These are phyloP conservation scores for Zizania latifolia DNA, from an alignment of 176 grass and related monocot species.

Conservation along the genomic window DNA sequence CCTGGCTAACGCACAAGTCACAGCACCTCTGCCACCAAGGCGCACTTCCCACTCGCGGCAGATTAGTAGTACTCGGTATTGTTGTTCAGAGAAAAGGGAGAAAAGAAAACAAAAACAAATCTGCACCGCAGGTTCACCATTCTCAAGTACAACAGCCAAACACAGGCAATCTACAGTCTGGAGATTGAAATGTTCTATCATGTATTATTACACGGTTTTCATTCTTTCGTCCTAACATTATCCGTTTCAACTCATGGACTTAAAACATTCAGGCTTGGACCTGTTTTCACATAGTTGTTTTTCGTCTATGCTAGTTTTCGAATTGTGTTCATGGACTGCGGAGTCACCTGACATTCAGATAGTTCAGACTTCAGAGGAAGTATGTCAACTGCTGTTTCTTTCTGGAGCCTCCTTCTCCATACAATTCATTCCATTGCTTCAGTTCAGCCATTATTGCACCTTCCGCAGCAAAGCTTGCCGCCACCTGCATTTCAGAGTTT, in stretches of 20 bases:
- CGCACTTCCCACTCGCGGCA: no score
- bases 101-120: neutral
- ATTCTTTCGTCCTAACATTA: slow-evolving; percentile 1
- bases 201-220: neutral
- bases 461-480: slow-evolving; percentile 74
- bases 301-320: slow-evolving; percentile 29
- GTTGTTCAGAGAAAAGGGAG: neutral
- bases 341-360: neutral
- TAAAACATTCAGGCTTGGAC: neutral
- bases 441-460: slow-evolving; percentile 83
- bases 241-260: neutral
- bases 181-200: slow-evolving; percentile 3
- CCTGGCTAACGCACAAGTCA: no score
- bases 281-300: slow-evolving; percentile 27
- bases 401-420: slow-evolving; percentile 93
- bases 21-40: no score
- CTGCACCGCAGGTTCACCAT: slow-evolving; percentile 22
- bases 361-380: slow-evolving; percentile 65
- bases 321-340: slow-evolving; percentile 33
- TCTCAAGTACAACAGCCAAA: slow-evolving; percentile 31
- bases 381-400: slow-evolving; percentile 89
- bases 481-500: slow-evolving; percentile 56
- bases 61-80: no score
- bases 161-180: slow-evolving; percentile 13
- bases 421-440: slow-evolving; percentile 94